Conservation (phyloP, 768 basidiomycete species). For the Russula sp. region DNA sequence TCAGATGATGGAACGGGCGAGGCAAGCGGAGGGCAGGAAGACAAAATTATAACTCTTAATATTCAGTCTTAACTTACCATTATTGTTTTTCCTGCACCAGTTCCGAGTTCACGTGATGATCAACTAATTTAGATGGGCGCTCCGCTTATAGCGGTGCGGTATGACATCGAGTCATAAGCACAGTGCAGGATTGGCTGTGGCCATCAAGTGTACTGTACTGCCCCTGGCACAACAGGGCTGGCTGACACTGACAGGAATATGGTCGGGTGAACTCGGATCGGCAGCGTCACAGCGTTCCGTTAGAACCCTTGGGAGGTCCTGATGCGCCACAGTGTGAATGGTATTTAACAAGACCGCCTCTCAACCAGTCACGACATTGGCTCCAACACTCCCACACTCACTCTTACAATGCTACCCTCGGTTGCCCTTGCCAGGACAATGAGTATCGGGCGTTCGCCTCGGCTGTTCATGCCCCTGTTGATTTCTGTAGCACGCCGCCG, state of each 20-base stretch:
- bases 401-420: background rate
- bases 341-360: background rate
- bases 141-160: too few species aligned
- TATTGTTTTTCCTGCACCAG: too few species aligned
- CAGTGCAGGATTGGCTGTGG: too few species aligned
- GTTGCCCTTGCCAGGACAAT: background rate
- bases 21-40: background rate
- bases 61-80: background rate
- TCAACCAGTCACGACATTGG: background rate
- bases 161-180: too few species aligned
- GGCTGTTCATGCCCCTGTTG: background rate
- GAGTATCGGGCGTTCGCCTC: background rate
- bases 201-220: too few species aligned
- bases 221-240: too few species aligned
- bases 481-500: background rate
- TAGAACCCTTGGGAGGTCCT: background rate
- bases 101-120: too few species aligned
- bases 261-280: background rate
- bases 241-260: too few species aligned
- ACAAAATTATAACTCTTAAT: background rate
- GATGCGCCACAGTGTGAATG: background rate
- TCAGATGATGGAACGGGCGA: conserved; percentile 65
- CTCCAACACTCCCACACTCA: background rate
- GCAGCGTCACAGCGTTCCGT: too few species aligned
- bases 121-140: too few species aligned